A percentile compares a stretch with the other conserved stretches of the same genome.
Conservation (phyloP, 257 asterid species). For the Marsdenia floribunda region DNA sequence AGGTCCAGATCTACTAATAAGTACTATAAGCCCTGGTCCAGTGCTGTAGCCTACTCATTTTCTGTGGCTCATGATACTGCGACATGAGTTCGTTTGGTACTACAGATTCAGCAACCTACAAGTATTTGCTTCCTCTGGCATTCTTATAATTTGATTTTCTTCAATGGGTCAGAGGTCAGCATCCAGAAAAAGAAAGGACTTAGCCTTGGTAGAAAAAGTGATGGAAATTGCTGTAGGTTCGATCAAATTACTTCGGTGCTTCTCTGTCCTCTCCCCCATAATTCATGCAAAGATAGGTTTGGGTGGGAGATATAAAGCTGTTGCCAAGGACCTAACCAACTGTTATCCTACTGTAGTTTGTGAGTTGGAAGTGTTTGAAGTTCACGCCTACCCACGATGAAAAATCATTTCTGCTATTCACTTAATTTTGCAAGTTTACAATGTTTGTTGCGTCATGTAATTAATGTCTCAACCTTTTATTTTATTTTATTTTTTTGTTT, state of each 20-base stretch:
- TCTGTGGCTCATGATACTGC: neutral
- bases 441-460: neutral
- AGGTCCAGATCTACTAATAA: neutral
- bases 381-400: neutral
- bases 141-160: neutral
- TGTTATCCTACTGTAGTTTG: neutral
- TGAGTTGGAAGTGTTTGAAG: neutral
- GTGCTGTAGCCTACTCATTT: neutral
- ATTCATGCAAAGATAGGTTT: neutral
- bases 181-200: neutral
- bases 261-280: neutral
- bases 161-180: neutral
- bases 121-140: neutral
- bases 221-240: neutral
- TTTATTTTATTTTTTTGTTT: no score
- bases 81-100: neutral
- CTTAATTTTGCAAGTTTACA: neutral
- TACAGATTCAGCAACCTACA: neutral
- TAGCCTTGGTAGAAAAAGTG: neutral
- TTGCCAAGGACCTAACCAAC: neutral
- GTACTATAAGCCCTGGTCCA: neutral
- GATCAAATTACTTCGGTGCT: neutral
- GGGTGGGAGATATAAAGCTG: neutral
- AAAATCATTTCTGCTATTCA: neutral
- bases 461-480: slow-evolving; percentile 8